phyloP scores from a whole-genome alignment of 257 asterid genomes.

The Coffea canephora region DNA sequence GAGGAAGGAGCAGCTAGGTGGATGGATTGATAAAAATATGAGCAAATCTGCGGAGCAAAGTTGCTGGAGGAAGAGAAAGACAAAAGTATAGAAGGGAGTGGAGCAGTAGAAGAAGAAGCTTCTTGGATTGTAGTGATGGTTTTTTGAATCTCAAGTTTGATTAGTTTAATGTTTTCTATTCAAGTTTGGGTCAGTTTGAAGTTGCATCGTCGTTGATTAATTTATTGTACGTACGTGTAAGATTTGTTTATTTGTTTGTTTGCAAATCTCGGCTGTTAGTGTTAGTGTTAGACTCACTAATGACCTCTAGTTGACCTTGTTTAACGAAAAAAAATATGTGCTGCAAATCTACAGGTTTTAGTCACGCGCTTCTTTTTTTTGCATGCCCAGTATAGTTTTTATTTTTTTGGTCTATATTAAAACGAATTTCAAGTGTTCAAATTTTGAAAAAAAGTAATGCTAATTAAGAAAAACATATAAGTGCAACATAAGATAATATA shows the following conservation, averaged over 20 bases:
- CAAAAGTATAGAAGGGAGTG: not conserved
- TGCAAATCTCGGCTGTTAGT: conserved; percentile 45
- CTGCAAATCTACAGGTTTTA: not conserved
- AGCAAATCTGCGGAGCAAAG: not conserved
- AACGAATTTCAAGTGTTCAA: too few relatives aligned
- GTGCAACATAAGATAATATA: too few relatives aligned
- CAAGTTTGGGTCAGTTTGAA: not conserved
- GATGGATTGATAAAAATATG: not conserved
- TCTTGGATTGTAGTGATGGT: conserved; percentile 35
- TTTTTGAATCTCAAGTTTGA: conserved; percentile 73
- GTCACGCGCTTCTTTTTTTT: not conserved
- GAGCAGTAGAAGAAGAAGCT: conserved; percentile 45
- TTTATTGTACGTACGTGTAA: conserved; percentile 17
- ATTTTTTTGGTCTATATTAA: too few relatives aligned
- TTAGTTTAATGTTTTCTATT: conserved; percentile 31
- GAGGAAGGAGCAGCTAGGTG: not conserved
- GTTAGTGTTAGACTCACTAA: conserved; percentile 32
- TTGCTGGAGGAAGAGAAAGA: not conserved
- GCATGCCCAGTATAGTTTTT: not conserved
- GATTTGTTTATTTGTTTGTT: conserved; percentile 22
- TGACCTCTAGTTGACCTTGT: conserved; percentile 60
- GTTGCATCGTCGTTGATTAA: too few relatives aligned
- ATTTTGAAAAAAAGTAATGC: too few relatives aligned
- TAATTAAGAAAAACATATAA: too few relatives aligned
- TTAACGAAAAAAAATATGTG: conserved; percentile 6